Evolutionary conservation across 1,139 yeast species (phyloP).

Genomic region (Starmera stellimalicola): DNA sequence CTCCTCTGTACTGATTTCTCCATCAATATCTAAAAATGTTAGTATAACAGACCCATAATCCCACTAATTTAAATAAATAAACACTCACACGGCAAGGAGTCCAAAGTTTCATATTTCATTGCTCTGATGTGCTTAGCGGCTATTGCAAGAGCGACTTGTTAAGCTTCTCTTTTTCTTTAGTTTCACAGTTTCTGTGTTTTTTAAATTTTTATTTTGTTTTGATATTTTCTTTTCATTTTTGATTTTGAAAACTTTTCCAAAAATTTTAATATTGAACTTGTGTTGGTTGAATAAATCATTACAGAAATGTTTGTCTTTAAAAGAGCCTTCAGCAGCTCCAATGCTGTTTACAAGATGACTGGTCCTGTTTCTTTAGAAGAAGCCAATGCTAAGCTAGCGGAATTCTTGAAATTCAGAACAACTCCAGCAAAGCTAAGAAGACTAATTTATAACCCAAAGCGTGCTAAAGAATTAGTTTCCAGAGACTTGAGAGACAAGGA

Average conservation of each 20-base stretch:
- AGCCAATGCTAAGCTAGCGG: slow-evolving; percentile 12
- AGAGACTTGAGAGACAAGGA: slow-evolving; percentile 43
- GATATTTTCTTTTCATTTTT: not conserved
- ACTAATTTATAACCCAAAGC: slow-evolving; percentile 34
- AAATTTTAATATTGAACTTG: not conserved
- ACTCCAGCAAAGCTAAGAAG: slow-evolving; percentile 27
- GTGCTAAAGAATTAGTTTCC: slow-evolving; percentile 40
- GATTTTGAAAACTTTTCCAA: not conserved
- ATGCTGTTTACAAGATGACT: not conserved
- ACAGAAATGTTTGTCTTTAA: slow-evolving; percentile 1
- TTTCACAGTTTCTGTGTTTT: not conserved
- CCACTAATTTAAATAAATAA: too few species aligned
- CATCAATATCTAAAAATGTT: slow-evolving; percentile 13
- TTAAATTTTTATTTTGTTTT: not conserved
- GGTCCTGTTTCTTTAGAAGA: slow-evolving; percentile 1
- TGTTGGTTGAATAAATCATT: too few species aligned
- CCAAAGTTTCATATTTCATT: slow-evolving; percentile 15
- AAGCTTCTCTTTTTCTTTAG: not conserved
- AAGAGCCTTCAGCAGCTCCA: not conserved
- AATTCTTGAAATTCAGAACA: slow-evolving; percentile 19
- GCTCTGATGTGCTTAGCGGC: not conserved
- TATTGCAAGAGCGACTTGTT: not conserved
- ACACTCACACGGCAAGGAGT: slow-evolving; percentile 16
- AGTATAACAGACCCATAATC: not conserved
- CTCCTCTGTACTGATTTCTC: slow-evolving; percentile 13